Conservation (phyloP, 2,329 filamentous ascomycete species). For the Paecilomyces formosus region DNA sequence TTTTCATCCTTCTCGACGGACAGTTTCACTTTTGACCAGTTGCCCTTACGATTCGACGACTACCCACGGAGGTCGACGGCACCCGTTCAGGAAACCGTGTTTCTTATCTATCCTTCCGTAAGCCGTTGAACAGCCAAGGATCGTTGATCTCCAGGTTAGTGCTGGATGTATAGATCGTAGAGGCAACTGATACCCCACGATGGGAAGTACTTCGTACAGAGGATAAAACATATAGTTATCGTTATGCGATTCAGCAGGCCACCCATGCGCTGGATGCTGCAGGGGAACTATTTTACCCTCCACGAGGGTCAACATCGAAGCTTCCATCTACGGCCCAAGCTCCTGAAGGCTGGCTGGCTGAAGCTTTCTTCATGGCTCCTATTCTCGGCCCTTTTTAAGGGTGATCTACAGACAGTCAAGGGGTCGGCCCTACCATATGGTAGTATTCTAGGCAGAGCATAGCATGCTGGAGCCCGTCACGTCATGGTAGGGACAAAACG, state of each 20-base stretch:
- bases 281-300: background rate
- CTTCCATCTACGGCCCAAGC: background rate
- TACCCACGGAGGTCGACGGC: background rate
- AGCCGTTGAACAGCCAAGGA: background rate
- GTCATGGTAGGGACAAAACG: background rate
- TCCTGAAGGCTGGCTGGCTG: background rate
- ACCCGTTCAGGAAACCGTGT: background rate
- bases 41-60: background rate
- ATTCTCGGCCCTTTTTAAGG: background rate
- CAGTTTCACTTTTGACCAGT: background rate
- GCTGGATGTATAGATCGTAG: background rate
- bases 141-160: background rate
- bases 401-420: background rate
- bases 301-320: background rate
- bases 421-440: background rate
- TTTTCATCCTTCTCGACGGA: background rate
- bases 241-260: background rate
- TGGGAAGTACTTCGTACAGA: background rate
- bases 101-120: background rate
- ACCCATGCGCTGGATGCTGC: background rate
- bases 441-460: too few species aligned
- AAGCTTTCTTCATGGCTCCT: background rate
- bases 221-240: too few species aligned
- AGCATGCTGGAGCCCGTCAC: background rate
- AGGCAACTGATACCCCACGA: background rate